Conservation (phyloP, 177 flowering plant genomes). For the Telopea speciosissima region DNA sequence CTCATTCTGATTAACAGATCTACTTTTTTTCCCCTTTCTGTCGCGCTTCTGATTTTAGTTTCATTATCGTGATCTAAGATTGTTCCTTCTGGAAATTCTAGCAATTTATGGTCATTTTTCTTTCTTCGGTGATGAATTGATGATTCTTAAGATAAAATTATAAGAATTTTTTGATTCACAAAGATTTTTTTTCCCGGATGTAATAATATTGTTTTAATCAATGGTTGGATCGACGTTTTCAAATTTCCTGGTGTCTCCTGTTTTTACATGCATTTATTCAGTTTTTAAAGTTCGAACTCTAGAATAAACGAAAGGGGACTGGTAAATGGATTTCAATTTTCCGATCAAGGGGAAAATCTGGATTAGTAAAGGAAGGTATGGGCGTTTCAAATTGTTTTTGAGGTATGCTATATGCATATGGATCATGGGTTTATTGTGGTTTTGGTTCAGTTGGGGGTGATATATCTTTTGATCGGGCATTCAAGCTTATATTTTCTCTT, state of each 20-base stretch:
- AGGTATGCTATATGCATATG: background rate
- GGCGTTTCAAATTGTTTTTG: no score
- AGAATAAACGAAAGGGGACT: background rate
- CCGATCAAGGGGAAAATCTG: background rate
- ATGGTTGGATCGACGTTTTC: background rate
- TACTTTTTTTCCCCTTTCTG: slow-evolving; percentile 43
- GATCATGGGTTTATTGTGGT: background rate
- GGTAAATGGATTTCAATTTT: background rate
- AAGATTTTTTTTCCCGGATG: no score
- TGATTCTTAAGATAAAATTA: background rate
- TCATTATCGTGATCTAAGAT: background rate
- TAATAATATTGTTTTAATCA: no score
- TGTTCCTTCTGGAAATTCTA: background rate
- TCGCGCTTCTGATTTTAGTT: background rate
- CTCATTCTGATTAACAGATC: slow-evolving; percentile 18
- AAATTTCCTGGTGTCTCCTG: background rate
- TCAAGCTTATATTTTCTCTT: no score
- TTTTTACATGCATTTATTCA: background rate
- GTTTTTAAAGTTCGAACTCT: background rate
- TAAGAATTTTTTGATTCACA: background rate
- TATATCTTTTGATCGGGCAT: no score
- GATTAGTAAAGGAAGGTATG: background rate
- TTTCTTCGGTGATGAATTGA: background rate
- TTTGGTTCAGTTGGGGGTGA: background rate
- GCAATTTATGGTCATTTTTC: background rate